Conservation (phyloP, 805 yeast genomes). For the Candida coleopterorum region DNA sequence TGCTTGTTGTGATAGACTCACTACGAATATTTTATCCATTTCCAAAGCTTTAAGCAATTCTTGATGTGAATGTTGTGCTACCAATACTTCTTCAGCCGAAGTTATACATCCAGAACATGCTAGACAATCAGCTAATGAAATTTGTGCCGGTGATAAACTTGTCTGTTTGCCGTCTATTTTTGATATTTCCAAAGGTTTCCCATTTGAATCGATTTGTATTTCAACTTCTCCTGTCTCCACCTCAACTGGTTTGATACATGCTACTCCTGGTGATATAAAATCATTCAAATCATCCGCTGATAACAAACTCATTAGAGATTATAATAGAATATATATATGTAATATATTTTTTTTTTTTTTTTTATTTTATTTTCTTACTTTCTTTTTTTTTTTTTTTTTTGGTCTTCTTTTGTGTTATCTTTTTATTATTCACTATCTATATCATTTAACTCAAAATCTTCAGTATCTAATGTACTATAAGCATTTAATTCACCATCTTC, state of each 20-base stretch:
- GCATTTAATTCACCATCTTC: constrained; percentile 30
- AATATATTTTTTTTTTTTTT: no score
- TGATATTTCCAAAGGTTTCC: constrained; percentile 65
- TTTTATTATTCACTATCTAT: constrained; percentile 1
- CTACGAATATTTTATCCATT: constrained; percentile 49
- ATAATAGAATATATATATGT: background rate
- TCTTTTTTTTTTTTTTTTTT: no score
- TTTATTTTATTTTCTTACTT: no score
- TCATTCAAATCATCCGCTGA: constrained; percentile 91
- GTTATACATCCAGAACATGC: constrained; percentile 98
- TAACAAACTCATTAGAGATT: constrained; percentile 63
- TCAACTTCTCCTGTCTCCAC: constrained; percentile 30
- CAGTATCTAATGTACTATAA: constrained; percentile 15
- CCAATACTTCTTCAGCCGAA: constrained; percentile 91
- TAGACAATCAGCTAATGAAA: constrained; percentile 85
- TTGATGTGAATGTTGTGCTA: constrained; percentile 84
- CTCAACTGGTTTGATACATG: constrained; percentile 76
- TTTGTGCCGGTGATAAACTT: constrained; percentile 72
- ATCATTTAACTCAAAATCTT: constrained; percentile 35
- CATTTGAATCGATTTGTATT: constrained; percentile 54
- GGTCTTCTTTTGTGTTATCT: no score
- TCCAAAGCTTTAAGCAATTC: constrained; percentile 61
- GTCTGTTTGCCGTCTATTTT: constrained; percentile 50
- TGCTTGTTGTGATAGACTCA: constrained; percentile 81
- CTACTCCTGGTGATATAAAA: constrained; percentile 89